Conservation (phyloP, 148 eudicot species). For the Dianthus caryophyllus region DNA sequence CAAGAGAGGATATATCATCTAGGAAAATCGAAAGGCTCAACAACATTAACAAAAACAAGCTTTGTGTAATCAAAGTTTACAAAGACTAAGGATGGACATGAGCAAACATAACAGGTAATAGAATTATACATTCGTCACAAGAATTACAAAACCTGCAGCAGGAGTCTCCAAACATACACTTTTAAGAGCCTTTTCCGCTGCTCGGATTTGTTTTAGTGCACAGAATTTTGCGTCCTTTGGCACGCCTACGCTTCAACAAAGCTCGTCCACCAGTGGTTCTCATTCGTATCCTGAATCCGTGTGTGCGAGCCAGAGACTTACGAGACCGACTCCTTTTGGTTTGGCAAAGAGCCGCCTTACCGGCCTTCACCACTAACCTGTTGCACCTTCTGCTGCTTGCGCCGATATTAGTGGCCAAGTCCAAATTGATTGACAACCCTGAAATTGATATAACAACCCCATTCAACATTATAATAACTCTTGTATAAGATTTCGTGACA, state of each 20-base stretch:
- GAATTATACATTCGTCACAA: constrained; percentile 11
- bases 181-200: constrained; percentile 56
- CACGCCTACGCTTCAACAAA: constrained; percentile 67
- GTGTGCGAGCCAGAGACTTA: constrained; percentile 77
- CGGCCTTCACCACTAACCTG: constrained; percentile 63
- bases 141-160: constrained; percentile 20
- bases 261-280: constrained; percentile 91
- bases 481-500: too few species aligned
- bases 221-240: constrained; percentile 73
- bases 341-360: constrained; percentile 61
- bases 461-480: too few species aligned
- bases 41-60: not conserved
- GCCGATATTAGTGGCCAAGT: constrained; percentile 35
- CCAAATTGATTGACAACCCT: constrained; percentile 66
- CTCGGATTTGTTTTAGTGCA: constrained; percentile 76
- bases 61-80: constrained; percentile 5
- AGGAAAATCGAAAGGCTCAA: not conserved
- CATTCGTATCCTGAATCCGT: constrained; percentile 76
- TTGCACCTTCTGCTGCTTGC: constrained; percentile 34
- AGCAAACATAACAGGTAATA: constrained; percentile 10
- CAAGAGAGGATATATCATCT: too few species aligned
- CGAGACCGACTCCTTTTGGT: constrained; percentile 78
- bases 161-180: constrained; percentile 9
- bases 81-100: not conserved
- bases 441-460: constrained; percentile 22